These are phyloP conservation scores for Neospermospora avenae DNA, from an alignment of 2,329 filamentous ascomycete genomes.

Conservation along the genomic window DNA sequence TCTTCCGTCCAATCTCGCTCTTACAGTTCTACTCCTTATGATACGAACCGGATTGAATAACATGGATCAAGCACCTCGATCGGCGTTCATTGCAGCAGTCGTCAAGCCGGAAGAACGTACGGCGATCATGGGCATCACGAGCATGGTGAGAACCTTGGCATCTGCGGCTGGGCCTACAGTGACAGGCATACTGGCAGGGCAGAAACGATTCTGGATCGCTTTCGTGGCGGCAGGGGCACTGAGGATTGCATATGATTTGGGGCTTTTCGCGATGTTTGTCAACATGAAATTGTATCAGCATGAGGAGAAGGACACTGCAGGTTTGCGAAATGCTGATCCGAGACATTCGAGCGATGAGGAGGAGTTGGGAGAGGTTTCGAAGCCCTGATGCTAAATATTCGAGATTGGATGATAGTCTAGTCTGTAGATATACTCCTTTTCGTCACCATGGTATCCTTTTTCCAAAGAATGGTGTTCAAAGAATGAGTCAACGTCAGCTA, in stretches of 20 bases:
- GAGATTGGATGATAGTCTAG: background rate
- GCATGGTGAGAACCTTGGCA: conserved; percentile 62
- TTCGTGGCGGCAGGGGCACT: conserved; percentile 59
- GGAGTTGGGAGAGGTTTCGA: conserved; percentile 1
- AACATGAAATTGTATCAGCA: conserved; percentile 30
- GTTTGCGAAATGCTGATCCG: background rate
- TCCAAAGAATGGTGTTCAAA: too few species aligned
- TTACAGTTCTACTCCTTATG: conserved; percentile 57
- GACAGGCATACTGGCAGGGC: conserved; percentile 58
- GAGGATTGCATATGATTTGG: conserved; percentile 58
- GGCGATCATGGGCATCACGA: conserved; percentile 66
- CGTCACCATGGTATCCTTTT: background rate
- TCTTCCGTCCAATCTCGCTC: conserved; percentile 47
- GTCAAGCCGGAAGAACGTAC: conserved; percentile 64
- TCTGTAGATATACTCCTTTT: too few species aligned
- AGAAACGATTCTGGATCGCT: conserved; percentile 55
- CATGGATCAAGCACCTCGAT: conserved; percentile 69
- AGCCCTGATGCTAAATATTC: background rate
- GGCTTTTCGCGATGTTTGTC: conserved; percentile 49
- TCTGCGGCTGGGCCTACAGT: conserved; percentile 59
- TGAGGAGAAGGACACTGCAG: conserved; percentile 17
- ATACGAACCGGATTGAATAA: conserved; percentile 58
- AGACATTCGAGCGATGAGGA: conserved; percentile 5
- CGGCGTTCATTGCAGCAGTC: conserved; percentile 64
- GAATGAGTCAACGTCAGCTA: too few species aligned